phyloP scores from a whole-genome alignment of 2,329 filamentous ascomycete species.

The Falciphora oryzae region DNA sequence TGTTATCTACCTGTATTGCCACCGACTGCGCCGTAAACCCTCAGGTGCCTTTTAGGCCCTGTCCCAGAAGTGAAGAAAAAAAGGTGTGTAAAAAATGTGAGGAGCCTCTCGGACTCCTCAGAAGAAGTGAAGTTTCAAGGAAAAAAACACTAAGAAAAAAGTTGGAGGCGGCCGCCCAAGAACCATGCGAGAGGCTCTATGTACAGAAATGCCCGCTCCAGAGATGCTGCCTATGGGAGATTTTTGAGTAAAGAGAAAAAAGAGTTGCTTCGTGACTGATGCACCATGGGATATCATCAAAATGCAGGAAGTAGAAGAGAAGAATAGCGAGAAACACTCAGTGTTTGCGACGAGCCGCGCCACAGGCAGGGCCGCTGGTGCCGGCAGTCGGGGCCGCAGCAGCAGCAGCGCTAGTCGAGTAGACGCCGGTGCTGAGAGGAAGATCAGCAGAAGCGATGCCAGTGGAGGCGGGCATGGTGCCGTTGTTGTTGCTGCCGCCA shows the following conservation, averaged over 20 bases:
- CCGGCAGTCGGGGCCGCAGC: background rate
- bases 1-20: background rate
- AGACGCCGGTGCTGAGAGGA: no score
- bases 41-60: background rate
- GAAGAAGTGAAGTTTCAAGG: background rate
- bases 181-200: background rate
- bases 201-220: background rate
- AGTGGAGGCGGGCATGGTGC: background rate
- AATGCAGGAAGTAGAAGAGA: constrained; percentile 1
- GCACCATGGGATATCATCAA: constrained; percentile 2
- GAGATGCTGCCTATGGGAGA: background rate
- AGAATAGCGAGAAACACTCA: background rate
- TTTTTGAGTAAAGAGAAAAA: background rate
- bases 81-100: background rate
- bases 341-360: background rate
- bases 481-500: background rate
- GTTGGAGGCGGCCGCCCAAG: background rate
- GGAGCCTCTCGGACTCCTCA: background rate
- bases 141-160: background rate
- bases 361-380: background rate
- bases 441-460: background rate
- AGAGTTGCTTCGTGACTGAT: constrained; percentile 9
- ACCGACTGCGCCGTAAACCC: background rate
- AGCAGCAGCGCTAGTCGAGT: no score
- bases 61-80: background rate